Conservation (phyloP, 345 rosid genomes). For the Populus pruinosa region DNA sequence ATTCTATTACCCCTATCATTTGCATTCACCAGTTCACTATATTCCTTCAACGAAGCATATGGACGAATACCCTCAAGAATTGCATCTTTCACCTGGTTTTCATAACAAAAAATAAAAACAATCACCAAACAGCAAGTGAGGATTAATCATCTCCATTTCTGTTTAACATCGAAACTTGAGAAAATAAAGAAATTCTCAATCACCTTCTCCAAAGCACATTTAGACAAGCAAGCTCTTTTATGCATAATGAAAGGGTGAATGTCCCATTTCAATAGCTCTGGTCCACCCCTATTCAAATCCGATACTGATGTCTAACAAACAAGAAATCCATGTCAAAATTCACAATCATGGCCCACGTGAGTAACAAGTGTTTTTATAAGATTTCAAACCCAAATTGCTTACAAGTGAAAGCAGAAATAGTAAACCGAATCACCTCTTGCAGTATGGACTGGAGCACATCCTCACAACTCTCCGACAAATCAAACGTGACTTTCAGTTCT, state of each 20-base stretch:
- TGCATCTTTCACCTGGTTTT: slow-evolving; percentile 48
- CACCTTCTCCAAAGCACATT: slow-evolving; percentile 47
- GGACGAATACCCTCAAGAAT: slow-evolving; percentile 28
- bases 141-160: not conserved
- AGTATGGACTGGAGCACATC: slow-evolving; percentile 38
- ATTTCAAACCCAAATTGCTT: not conserved
- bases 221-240: slow-evolving; percentile 50
- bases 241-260: slow-evolving; percentile 41
- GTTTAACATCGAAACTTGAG: not conserved
- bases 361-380: not conserved
- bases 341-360: not conserved
- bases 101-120: not conserved
- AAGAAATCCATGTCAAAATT: not conserved
- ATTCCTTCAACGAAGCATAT: slow-evolving; percentile 28
- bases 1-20: slow-evolving; percentile 10
- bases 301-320: slow-evolving; percentile 27
- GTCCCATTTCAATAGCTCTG: slow-evolving; percentile 47
- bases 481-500: slow-evolving; percentile 25
- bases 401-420: not conserved
- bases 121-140: slow-evolving; percentile 2
- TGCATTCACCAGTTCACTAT: slow-evolving; percentile 30
- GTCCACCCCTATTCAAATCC: slow-evolving; percentile 30
- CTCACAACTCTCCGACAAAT: slow-evolving; percentile 41
- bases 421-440: slow-evolving; percentile 31
- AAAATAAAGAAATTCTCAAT: not conserved